Percentiles rank a stretch among this genome's conserved stretches.
These are phyloP conservation scores for Dictyostelium purpureum DNA, from an alignment of 78 protist genomes.

Conservation along the genomic window DNA sequence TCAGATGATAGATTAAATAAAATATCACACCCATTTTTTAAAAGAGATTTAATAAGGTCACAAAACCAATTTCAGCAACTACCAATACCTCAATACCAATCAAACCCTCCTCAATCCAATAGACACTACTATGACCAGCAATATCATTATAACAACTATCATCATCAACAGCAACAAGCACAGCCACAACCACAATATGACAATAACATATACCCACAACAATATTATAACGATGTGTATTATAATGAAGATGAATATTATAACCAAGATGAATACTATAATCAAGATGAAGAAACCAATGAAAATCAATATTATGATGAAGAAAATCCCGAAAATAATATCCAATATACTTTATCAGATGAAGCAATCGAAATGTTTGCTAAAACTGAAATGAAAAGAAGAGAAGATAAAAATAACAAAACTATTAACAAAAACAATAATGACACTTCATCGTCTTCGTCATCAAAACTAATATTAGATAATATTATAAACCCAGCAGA, in stretches of 20 bases:
- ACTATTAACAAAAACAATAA: neutral
- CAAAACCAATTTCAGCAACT: neutral
- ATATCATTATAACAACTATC: neutral
- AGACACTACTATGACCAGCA: neutral
- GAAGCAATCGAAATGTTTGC: conserved; percentile 56
- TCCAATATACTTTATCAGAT: conserved; percentile 49
- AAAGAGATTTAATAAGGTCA: neutral
- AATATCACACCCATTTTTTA: neutral
- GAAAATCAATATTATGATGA: neutral
- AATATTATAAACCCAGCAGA: conserved; percentile 1
- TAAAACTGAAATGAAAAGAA: conserved; percentile 49
- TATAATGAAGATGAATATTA: neutral
- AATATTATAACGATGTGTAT: neutral
- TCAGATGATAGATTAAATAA: neutral
- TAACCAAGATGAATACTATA: neutral
- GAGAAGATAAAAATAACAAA: conserved; percentile 1
- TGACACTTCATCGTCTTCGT: too few relatives aligned
- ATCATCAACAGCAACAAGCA: neutral
- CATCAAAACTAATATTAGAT: neutral
- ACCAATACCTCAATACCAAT: neutral
- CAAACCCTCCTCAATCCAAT: neutral
- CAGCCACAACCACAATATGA: neutral
- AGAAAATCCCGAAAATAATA: neutral
- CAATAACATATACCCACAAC: too few relatives aligned
- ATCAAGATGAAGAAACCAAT: neutral